Base-by-base conservation (phyloP, 2,329 filamentous ascomycete species). In the Cladobotryum protrusum region DNA sequence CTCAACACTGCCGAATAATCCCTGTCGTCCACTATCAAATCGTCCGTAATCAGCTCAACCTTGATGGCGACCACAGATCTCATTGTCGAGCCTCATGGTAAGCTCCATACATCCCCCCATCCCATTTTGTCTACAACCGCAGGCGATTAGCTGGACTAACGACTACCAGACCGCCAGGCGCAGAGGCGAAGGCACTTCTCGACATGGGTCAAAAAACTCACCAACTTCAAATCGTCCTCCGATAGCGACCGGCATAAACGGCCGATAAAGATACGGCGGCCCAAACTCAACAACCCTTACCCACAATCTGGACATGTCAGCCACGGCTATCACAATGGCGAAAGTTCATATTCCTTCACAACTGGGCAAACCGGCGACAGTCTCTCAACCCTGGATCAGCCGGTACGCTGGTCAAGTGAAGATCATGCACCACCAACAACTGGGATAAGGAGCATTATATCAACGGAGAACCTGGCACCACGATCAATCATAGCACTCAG, bases 121-220 rank as follows among this genome's bases (percentile, higher is more conserved):
- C 18, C 14, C 8, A 11, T 34, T n/a, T 18, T 19, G 9, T 33
- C 15, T 33, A 15, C 24, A 18, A n/a, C 18, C 6, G 17, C 17
- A n/a, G 19, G 14, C 40, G 14, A 7, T 20, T 29, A n/a, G 17
- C 6, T 19, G 53, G 33, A 48, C 69, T 72, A 60, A 72, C 61
- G 48, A 29, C 64, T 69, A 55, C 59, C 69, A 90, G 86, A 90
- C 67, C 81, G 83, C 58, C 76, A 78, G 57, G 58, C 70, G 63
- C 80, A 79, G 60, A 86, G 89, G 57, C 85, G 90, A 60, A 83
- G 88, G 56, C 92, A 91, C 19, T 97, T 97, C 65, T 82, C 91
- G 43, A 88, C 85, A 58, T 95, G 92, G 87, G 89, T 99, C 75
- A 95, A 91, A 76, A 91, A 91, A 63, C 81, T 97, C 50, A 85